Evolutionary conservation across 2,329 filamentous ascomycete species (phyloP), one percentile per base, ranked within the genome.

Genomic region (Calonectria hongkongensis): DNA sequence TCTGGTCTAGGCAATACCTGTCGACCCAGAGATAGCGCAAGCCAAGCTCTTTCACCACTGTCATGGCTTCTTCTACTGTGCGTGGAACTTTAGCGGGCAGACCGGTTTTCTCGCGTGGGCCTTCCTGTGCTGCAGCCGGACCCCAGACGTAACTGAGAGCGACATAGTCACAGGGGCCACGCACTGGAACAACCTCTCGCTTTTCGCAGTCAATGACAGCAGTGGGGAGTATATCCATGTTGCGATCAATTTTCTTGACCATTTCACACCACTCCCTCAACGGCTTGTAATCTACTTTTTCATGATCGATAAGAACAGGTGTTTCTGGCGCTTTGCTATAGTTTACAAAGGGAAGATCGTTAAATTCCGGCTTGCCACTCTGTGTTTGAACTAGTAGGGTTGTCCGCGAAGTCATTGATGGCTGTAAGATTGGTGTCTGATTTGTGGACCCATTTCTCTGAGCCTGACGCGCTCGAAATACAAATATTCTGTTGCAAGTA

Each of bases 271-370:
- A 73, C 18, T 54, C 36, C 18, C 39, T 39, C 7, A 73, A 12
- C 30, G 71, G 45, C 27, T 15, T 10, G 16, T 70, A 73, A 45
- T 70, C 21, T 13, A 73, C 71, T 6, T 47, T 51, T 28, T 30
- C 45, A 33, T 66, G 60, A 33, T 70, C 25, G 75, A 80, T 27
- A 75, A 82, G 70, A 47, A 80, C 64, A 50, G 68, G 51, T 2
- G 28, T 27, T 50, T 70, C 67, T n/a, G 67, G 62, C 47, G 43
- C 15, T 50, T 64, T 70, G 54, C 45, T 50, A 12, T 47, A 70
- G 51, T 73, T 73, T 7, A 69, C 66, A 54, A 74, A 71, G 36
- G 73, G n/a, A 15, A 12, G 39, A 39, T 41, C 27, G 47, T 10
- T 3, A 0, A 33, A 56, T 56, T 36, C 39, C 12, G 16, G 25